Evolutionary conservation across 768 basidiomycete species (phyloP).

Genomic region (Thelephora ganbajun): DNA sequence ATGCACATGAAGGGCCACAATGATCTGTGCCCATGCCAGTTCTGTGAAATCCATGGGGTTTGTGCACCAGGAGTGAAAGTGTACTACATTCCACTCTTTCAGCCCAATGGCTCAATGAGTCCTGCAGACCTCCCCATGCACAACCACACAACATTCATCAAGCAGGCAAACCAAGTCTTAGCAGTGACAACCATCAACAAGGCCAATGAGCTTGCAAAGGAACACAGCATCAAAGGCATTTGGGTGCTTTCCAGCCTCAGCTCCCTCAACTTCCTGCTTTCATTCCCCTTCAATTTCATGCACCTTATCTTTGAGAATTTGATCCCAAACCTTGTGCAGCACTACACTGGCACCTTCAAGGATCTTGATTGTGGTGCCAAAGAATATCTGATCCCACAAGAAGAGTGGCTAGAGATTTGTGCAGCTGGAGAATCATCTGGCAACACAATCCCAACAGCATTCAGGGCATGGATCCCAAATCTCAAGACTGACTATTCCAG

Average conservation of each 20-base stretch:
- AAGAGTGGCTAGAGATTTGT: conserved; percentile 30
- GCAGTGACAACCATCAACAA: conserved; percentile 10
- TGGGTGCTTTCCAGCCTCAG: conserved; percentile 18
- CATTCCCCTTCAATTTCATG: conserved; percentile 36
- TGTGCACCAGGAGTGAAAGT: conserved; percentile 7
- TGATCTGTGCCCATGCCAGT: conserved; percentile 20
- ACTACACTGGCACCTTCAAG: conserved; percentile 30
- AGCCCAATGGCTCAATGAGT: conserved; percentile 10
- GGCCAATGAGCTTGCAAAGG: conserved; percentile 13
- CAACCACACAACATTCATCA: conserved; percentile 17
- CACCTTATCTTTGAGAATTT: conserved; percentile 34
- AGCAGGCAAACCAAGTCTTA: conserved; percentile 13
- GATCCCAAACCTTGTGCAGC: conserved; percentile 22
- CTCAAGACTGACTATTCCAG: conserved; percentile 13
- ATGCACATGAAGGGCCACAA: conserved; percentile 31
- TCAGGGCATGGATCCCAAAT: conserved; percentile 21
- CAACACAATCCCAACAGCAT: conserved; percentile 24
- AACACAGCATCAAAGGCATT: conserved; percentile 21
- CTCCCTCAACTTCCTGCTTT: conserved; percentile 22
- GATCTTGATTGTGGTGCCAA: conserved; percentile 19
- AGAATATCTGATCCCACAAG: conserved; percentile 14
- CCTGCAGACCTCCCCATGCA: conserved; percentile 20
- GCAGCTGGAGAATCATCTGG: conserved; percentile 17
- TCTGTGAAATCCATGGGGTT: conserved; percentile 22
- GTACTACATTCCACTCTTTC: conserved; percentile 18